These are phyloP conservation scores for Ensete glaucum DNA, from an alignment of 176 grass and related monocot species.

Conservation along the genomic window DNA sequence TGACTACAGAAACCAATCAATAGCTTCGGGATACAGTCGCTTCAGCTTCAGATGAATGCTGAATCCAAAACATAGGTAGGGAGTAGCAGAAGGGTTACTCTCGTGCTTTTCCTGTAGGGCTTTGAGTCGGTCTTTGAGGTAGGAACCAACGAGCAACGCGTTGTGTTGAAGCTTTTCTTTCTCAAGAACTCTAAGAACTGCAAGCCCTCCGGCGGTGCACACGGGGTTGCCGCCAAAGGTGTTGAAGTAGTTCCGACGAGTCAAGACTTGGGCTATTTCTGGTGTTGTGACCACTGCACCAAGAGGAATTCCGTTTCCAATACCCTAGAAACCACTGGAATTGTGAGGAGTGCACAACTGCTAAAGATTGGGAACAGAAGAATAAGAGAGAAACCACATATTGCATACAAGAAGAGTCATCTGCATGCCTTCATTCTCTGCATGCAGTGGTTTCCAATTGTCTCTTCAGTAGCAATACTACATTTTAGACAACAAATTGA, in stretches of 20 bases:
- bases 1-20: slow-evolving; percentile 35
- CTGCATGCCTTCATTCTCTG: too few relatives aligned
- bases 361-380: neutral
- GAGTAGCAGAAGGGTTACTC: slow-evolving; percentile 24
- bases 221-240: slow-evolving; percentile 88
- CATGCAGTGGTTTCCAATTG: too few relatives aligned
- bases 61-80: too few relatives aligned
- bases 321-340: slow-evolving; percentile 39
- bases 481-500: too few relatives aligned
- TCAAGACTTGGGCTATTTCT: slow-evolving; percentile 84
- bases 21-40: neutral
- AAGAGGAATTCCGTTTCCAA: slow-evolving; percentile 90
- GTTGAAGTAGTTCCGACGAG: slow-evolving; percentile 76
- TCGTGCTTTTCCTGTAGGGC: slow-evolving; percentile 74
- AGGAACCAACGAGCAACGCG: slow-evolving; percentile 55
- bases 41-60: too few relatives aligned
- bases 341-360: neutral
- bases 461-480: too few relatives aligned
- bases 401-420: too few relatives aligned
- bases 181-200: slow-evolving; percentile 77
- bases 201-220: slow-evolving; percentile 66
- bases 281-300: slow-evolving; percentile 86
- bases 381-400: neutral
- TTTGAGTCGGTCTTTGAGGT: slow-evolving; percentile 67
- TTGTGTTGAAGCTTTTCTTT: slow-evolving; percentile 80